phyloP scores from a whole-genome alignment of 352 stramenopile genomes.

The Blastocystis sp. region DNA sequence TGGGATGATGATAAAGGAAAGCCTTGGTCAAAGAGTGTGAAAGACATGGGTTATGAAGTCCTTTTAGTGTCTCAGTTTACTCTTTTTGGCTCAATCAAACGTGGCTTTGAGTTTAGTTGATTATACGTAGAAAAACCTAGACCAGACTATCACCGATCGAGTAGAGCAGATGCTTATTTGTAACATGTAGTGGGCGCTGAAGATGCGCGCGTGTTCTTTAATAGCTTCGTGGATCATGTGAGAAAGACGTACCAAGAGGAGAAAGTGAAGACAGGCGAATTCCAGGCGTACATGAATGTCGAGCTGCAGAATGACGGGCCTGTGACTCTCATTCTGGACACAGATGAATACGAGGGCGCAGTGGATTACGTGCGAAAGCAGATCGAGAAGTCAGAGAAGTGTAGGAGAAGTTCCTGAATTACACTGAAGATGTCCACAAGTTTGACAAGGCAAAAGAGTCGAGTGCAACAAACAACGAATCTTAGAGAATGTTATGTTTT shows the following conservation, averaged over 20 bases:
- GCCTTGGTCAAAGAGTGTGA: constrained; percentile 57
- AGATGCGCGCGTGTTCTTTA: neutral
- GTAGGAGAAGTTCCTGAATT: neutral
- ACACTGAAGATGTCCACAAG: constrained; percentile 1
- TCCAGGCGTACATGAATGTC: constrained; percentile 59
- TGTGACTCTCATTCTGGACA: constrained; percentile 31
- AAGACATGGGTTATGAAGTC: constrained; percentile 58
- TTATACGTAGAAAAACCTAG: constrained; percentile 21
- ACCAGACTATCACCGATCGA: constrained; percentile 58
- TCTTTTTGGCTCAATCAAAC: constrained; percentile 30
- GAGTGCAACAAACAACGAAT: neutral
- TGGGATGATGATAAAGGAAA: constrained; percentile 59
- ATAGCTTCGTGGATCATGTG: neutral
- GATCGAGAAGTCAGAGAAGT: constrained; percentile 11
- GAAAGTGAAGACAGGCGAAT: constrained; percentile 20
- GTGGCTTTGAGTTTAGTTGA: neutral
- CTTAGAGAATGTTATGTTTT: constrained; percentile 50
- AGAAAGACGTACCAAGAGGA: constrained; percentile 41
- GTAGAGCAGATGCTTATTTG: neutral
- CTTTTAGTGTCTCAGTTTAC: constrained; percentile 59
- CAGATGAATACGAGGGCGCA: constrained; percentile 38
- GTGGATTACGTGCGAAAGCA: neutral
- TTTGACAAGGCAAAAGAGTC: constrained; percentile 28
- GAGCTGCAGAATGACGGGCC: constrained; percentile 49
- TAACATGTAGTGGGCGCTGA: constrained; percentile 24